Base-by-base conservation (phyloP, 192 early-diverging fungal genomes). In the Haplosporangium gracile region DNA sequence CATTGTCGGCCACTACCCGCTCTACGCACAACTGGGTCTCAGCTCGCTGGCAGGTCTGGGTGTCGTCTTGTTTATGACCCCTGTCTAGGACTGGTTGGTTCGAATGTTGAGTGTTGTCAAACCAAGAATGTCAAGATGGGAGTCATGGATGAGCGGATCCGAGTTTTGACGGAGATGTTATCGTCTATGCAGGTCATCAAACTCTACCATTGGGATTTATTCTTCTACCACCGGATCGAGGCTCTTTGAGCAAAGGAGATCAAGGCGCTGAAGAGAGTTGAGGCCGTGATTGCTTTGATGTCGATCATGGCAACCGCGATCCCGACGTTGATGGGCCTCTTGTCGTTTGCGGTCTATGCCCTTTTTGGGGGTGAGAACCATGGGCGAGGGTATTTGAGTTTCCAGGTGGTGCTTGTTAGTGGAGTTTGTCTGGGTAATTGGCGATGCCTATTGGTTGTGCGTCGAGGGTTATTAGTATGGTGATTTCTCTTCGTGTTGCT, bases 171-270 rank as follows among this genome's bases (percentile, higher is more conserved):
- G 24, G 89, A 88, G 38, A 63, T 80, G 26, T 51, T 89, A 4
- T 84, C 85, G 0, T 80, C 82, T 2, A 89, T 89, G 82, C 81
- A 88, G 36, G 78, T 88, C 39, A 86, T 89, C 29, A 89, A 89
- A 75, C 57, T 89, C 26, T 84, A 89, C 38, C 75, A 85, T 4
- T 89, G 83, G 83, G 83, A 75, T 26, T 24, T 36, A 5, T 79
- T 77, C 38, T 84, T 79, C 32, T 75, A 47, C 9, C 26, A 74
- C 49, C 74, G 43, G 40, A 6, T 81, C 18, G 39, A 72, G 7
- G 29, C n/a, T 0, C 18, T 36, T 29, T 20, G 78, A 11, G n/a
- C 16, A 13, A 80, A 76, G 20, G 80, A 82, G 20, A 22, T 82
- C 29, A n/a, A 39, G 29, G 49, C 68, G 36, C 15, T 82, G 38